phyloP scores from a whole-genome alignment of 176 grass and related monocot species.

The Canna indica region DNA sequence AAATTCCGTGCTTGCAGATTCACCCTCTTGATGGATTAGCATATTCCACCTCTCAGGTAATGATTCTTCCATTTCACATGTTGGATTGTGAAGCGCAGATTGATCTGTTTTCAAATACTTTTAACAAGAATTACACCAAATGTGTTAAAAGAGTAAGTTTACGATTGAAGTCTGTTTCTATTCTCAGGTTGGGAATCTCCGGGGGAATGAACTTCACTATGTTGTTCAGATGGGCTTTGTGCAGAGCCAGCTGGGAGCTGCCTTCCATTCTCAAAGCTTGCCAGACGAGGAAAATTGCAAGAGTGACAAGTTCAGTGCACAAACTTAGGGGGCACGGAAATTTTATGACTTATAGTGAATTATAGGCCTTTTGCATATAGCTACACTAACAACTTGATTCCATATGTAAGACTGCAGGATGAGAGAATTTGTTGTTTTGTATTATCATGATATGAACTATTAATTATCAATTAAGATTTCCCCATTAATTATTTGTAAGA shows the following conservation, averaged over 20 bases:
- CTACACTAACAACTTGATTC: not conserved
- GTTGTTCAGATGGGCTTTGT: constrained; percentile 61
- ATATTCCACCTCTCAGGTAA: constrained; percentile 32
- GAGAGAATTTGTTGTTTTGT: not conserved
- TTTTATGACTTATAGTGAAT: too few species aligned
- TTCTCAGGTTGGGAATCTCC: constrained; percentile 35
- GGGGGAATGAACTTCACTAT: constrained; percentile 60
- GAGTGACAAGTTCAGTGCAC: not conserved
- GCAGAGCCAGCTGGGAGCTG: constrained; percentile 14
- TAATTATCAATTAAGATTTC: not conserved
- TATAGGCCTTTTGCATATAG: too few species aligned
- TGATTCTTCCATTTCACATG: too few species aligned
- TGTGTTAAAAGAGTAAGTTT: not conserved
- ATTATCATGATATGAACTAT: not conserved
- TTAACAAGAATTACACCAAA: not conserved
- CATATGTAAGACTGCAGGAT: not conserved
- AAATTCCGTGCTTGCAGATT: not conserved
- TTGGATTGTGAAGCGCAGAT: too few species aligned
- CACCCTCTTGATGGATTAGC: constrained; percentile 27
- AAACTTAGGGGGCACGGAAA: too few species aligned
- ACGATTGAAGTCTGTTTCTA: not conserved
- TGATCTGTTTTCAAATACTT: not conserved
- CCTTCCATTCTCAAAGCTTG: constrained; percentile 6
- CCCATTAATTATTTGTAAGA: too few species aligned
- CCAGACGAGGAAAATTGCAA: not conserved